Evolutionary conservation across 805 yeast genomes (phyloP).

Genomic region (Metschnikowia chrysomelidarum): DNA sequence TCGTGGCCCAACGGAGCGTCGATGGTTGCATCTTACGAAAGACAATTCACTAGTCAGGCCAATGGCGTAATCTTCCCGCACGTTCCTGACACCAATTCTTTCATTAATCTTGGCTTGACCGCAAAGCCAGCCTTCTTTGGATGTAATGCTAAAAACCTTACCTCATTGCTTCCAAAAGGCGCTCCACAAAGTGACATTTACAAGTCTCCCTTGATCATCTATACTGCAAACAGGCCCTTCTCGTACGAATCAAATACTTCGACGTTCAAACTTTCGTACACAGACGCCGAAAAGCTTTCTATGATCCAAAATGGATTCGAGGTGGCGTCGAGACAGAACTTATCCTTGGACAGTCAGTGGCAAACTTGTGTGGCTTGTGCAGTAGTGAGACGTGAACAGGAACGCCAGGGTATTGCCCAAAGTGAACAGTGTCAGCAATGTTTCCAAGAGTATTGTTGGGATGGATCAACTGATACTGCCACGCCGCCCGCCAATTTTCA

Average conservation of each 20-base stretch:
- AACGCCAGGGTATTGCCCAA: constrained; percentile 59
- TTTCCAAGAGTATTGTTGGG: constrained; percentile 75
- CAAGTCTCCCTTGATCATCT: constrained; percentile 25
- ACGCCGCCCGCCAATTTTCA: constrained; percentile 33
- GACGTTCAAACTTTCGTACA: constrained; percentile 28
- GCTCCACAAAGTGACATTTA: constrained; percentile 13
- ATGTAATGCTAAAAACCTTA: constrained; percentile 25
- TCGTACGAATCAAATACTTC: constrained; percentile 27
- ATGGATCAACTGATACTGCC: constrained; percentile 37
- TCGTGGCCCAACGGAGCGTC: constrained; percentile 46
- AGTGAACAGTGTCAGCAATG: constrained; percentile 71
- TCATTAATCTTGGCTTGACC: constrained; percentile 21
- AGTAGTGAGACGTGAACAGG: constrained; percentile 72
- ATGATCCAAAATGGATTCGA: constrained; percentile 31
- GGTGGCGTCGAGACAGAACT: constrained; percentile 42
- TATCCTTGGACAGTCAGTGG: constrained; percentile 68
- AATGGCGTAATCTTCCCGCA: constrained; percentile 27
- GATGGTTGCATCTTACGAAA: constrained; percentile 31
- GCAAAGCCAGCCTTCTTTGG: constrained; percentile 28
- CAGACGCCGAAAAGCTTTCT: constrained; percentile 22
- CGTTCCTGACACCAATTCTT: constrained; percentile 25
- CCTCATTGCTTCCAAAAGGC: constrained; percentile 19
- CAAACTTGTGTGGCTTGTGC: constrained; percentile 80
- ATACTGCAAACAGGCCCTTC: constrained; percentile 32
- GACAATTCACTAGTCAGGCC: constrained; percentile 28